phyloP scores from a whole-genome alignment of 768 basidiomycete species.

The Cyclocybe aegerita region DNA sequence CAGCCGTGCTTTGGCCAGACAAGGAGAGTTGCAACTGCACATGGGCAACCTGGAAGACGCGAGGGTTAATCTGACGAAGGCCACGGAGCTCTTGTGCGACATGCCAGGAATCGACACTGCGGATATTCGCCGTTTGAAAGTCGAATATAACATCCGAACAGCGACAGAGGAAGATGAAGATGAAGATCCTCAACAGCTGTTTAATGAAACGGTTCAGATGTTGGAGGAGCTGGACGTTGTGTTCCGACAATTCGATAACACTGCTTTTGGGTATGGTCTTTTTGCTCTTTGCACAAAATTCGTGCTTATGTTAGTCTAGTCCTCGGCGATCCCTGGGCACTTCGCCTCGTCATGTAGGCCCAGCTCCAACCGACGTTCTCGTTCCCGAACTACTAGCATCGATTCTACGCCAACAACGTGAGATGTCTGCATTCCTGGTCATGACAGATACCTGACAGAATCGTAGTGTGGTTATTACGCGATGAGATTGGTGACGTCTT shows the following conservation, averaged over 20 bases:
- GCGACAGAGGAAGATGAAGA: slow-evolving; percentile 39
- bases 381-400: slow-evolving; percentile 61
- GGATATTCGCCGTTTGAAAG: slow-evolving; percentile 54
- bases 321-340: slow-evolving; percentile 45
- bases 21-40: slow-evolving; percentile 70
- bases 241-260: slow-evolving; percentile 52
- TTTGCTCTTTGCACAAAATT: not conserved
- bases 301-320: slow-evolving; percentile 20
- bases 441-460: not conserved
- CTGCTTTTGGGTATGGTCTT: slow-evolving; percentile 39
- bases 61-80: slow-evolving; percentile 49
- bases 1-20: slow-evolving; percentile 63
- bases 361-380: slow-evolving; percentile 42
- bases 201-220: slow-evolving; percentile 54
- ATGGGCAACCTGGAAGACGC: slow-evolving; percentile 62
- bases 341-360: slow-evolving; percentile 21
- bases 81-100: slow-evolving; percentile 43
- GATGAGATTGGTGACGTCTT: slow-evolving; percentile 54
- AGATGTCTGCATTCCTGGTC: slow-evolving; percentile 21
- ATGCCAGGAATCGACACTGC: slow-evolving; percentile 57
- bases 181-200: slow-evolving; percentile 51
- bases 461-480: slow-evolving; percentile 64
- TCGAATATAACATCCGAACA: slow-evolving; percentile 47
- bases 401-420: slow-evolving; percentile 69
- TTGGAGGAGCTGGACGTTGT: slow-evolving; percentile 60